Evolutionary conservation across 2,329 filamentous ascomycete species (phyloP).

Genomic region (Aphanocladium album): DNA sequence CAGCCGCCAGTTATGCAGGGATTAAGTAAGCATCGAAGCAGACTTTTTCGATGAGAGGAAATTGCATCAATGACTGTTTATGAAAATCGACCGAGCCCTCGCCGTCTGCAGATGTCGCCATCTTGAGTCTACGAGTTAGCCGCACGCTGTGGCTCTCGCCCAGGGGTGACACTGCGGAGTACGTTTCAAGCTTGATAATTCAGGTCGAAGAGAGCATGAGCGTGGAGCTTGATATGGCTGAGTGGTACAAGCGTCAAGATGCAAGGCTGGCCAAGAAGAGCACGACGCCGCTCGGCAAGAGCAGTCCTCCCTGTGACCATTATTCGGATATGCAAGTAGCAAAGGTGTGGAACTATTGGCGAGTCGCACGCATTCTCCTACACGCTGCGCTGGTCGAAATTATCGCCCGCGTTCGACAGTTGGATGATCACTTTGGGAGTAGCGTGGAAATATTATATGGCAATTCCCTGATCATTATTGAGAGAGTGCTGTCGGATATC

Average conservation of each 20-base stretch:
- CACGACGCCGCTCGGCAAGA: background rate
- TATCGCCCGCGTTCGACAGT: background rate
- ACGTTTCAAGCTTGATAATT: background rate
- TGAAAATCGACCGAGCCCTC: background rate
- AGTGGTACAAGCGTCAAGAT: background rate
- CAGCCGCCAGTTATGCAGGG: background rate
- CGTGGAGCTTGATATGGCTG: background rate
- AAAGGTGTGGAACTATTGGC: constrained; percentile 2
- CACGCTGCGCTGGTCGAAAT: background rate
- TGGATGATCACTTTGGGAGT: background rate
- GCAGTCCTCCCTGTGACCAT: background rate
- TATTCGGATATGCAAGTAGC: constrained; percentile 5
- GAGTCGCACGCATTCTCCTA: background rate
- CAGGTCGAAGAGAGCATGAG: background rate
- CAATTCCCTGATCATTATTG: background rate
- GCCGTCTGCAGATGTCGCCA: background rate
- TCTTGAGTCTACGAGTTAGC: background rate
- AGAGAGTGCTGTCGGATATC: background rate
- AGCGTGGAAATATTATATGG: background rate
- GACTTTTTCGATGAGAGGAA: background rate
- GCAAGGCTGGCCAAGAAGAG: background rate
- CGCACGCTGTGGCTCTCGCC: background rate
- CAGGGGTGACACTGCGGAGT: too few relatives aligned
- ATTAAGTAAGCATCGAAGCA: background rate
- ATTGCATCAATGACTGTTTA: background rate